phyloP scores from a whole-genome alignment of 2,329 filamentous ascomycete species.

The Xylogone sp. region DNA sequence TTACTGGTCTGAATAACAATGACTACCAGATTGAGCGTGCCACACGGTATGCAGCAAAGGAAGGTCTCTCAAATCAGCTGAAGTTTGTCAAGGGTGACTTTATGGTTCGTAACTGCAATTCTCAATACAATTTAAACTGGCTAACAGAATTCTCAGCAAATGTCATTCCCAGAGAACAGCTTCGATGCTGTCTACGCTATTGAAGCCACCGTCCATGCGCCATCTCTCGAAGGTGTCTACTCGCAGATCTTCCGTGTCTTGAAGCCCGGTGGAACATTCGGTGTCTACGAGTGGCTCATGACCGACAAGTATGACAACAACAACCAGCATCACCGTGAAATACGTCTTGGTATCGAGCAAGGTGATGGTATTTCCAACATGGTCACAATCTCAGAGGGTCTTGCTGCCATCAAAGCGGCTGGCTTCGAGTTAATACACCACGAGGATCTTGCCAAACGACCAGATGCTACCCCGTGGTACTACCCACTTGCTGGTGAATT shows the following conservation, averaged over 20 bases:
- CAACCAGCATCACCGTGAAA: constrained; percentile 80
- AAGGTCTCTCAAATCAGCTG: constrained; percentile 75
- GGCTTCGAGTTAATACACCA: constrained; percentile 81
- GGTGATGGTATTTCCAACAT: constrained; percentile 98
- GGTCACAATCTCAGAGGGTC: constrained; percentile 78
- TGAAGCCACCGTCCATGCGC: constrained; percentile 94
- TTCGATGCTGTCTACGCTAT: constrained; percentile 98
- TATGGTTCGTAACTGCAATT: constrained; percentile 53
- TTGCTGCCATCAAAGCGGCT: constrained; percentile 78
- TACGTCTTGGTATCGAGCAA: constrained; percentile 91
- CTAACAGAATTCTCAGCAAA: constrained; percentile 59
- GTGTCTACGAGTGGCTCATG: constrained; percentile 99
- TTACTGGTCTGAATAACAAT: constrained; percentile 96
- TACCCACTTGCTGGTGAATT: constrained; percentile 85
- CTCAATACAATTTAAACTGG: neutral
- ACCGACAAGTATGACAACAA: constrained; percentile 90
- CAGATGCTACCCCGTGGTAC: constrained; percentile 83
- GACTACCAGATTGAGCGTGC: constrained; percentile 98
- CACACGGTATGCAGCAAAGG: constrained; percentile 77
- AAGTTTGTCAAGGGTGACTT: constrained; percentile 94
- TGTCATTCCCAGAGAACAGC: constrained; percentile 86
- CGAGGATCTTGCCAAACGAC: constrained; percentile 79
- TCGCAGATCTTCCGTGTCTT: constrained; percentile 90
- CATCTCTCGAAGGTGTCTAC: constrained; percentile 87
- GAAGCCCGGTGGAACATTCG: constrained; percentile 93